phyloP scores from a whole-genome alignment of 495 filamentous ascomycete species.

The Lophium mytilinum region DNA sequence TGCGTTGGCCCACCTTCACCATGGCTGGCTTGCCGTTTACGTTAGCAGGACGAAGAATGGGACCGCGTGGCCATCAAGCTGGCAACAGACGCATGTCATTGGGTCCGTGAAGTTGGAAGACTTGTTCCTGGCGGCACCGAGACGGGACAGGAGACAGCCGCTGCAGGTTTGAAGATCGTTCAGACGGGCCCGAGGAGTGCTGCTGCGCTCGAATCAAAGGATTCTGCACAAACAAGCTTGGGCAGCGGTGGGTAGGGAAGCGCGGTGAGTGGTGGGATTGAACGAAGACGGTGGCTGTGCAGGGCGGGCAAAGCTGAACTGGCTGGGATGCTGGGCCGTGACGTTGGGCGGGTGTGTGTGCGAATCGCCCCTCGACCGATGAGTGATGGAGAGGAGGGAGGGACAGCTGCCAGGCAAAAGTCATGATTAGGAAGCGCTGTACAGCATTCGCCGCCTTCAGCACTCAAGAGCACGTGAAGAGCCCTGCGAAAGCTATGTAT shows the following conservation, averaged over 20 bases:
- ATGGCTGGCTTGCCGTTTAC: no score
- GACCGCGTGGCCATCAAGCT: no score
- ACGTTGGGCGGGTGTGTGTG: neutral
- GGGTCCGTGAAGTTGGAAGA: no score
- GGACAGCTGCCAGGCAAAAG: no score
- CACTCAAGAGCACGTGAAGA: neutral
- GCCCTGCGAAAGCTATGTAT: neutral
- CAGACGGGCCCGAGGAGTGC: neutral
- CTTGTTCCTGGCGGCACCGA: no score
- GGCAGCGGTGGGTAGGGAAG: neutral
- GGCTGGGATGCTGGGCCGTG: neutral
- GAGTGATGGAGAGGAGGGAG: no score
- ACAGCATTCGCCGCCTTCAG: neutral
- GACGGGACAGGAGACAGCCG: slow-evolving; percentile 14
- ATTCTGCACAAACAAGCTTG: neutral
- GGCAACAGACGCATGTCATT: no score
- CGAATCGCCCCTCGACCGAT: neutral
- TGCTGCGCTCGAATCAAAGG: neutral
- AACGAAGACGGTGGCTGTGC: neutral
- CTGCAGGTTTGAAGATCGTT: slow-evolving; percentile 14
- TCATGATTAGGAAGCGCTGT: no score
- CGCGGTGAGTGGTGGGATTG: neutral
- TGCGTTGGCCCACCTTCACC: no score
- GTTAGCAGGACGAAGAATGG: no score
- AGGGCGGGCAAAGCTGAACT: neutral